These are phyloP conservation scores for Sporopachydermia lactativora DNA, from an alignment of 805 yeast species.

Conservation along the genomic window DNA sequence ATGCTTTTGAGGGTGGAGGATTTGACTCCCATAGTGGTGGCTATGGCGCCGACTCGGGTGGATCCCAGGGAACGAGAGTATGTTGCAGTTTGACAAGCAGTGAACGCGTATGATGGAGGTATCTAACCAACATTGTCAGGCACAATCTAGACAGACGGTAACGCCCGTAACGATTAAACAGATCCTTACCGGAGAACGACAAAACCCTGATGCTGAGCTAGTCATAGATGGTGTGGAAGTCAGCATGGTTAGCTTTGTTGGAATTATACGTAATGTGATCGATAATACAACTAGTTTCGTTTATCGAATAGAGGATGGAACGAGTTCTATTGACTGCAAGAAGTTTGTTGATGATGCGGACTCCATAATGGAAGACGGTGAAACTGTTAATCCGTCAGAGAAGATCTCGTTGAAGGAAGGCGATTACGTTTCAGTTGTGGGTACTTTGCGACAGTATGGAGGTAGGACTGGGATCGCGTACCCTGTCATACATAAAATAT, in stretches of 20 bases:
- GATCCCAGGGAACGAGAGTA: not conserved
- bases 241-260: slow-evolving; percentile 40
- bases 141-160: not conserved
- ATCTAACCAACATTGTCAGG: not conserved
- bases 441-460: slow-evolving; percentile 32
- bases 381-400: slow-evolving; percentile 18
- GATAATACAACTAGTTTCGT: slow-evolving; percentile 30
- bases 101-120: too few species aligned
- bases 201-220: slow-evolving; percentile 40
- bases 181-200: slow-evolving; percentile 35
- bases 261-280: slow-evolving; percentile 37
- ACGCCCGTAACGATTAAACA: slow-evolving; percentile 54
- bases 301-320: slow-evolving; percentile 50
- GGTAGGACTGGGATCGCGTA: slow-evolving; percentile 36
- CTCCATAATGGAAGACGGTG: slow-evolving; percentile 10
- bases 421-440: slow-evolving; percentile 38
- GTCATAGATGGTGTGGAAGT: slow-evolving; percentile 39
- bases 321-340: slow-evolving; percentile 42
- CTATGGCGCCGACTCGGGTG: not conserved
- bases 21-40: not conserved
- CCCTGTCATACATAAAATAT: slow-evolving; percentile 31
- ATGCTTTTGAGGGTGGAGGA: not conserved
- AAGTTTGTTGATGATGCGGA: slow-evolving; percentile 29
- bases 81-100: too few species aligned
- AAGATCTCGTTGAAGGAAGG: slow-evolving; percentile 23